Evolutionary conservation across 2,329 filamentous ascomycete species (phyloP).

Genomic region (Niveomyces coronatus): DNA sequence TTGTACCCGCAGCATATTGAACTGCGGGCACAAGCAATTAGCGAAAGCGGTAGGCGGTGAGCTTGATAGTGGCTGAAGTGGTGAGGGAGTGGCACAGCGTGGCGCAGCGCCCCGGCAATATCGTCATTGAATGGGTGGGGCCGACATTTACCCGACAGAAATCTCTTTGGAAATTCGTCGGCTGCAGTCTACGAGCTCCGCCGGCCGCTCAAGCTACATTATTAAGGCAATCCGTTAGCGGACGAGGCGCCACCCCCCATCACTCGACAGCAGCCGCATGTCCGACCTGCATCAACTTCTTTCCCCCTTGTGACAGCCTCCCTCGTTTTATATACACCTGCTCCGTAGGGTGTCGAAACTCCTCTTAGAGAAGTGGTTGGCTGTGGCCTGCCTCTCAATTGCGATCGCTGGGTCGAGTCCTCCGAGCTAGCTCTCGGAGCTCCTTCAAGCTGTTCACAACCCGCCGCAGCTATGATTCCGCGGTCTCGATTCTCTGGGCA

Average conservation of each 20-base stretch:
- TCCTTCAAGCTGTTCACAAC: slow-evolving; percentile 5
- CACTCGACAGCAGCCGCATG: slow-evolving; percentile 3
- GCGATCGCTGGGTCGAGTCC: no score
- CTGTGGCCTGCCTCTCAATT: no score
- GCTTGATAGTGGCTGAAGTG: background rate
- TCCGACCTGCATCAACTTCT: slow-evolving; percentile 1
- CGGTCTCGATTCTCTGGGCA: slow-evolving; percentile 30
- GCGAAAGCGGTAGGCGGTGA: no score
- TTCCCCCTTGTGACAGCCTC: no score
- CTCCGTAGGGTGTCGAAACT: no score
- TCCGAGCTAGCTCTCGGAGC: slow-evolving; percentile 11
- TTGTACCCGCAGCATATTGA: no score
- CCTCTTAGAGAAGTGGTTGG: no score
- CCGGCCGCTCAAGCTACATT: slow-evolving; percentile 15
- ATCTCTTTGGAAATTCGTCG: slow-evolving; percentile 21
- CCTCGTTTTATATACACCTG: no score
- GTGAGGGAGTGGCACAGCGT: no score
- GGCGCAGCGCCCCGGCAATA: no score
- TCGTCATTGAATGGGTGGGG: no score
- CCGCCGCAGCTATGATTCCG: slow-evolving; percentile 27
- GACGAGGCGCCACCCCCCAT: slow-evolving; percentile 5
- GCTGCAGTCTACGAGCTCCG: slow-evolving; percentile 4
- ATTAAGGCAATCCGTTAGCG: slow-evolving; percentile 18
- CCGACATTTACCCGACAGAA: slow-evolving; percentile 18
- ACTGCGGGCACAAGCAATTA: no score